Base-by-base conservation (phyloP, 2,329 filamentous ascomycete species). In the Cladosporium sp. region DNA sequence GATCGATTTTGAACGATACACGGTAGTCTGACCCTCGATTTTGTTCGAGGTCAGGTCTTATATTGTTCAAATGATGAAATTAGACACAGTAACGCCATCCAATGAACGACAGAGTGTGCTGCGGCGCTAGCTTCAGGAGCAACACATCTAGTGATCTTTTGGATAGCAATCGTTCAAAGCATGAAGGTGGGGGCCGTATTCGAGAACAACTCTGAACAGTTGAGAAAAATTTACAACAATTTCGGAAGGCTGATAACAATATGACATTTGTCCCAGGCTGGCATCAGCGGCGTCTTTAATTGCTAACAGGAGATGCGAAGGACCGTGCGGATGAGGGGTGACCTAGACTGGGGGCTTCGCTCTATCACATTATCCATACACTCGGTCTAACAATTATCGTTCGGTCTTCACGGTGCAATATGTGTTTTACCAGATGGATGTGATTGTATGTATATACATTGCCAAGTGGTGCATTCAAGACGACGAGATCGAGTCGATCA, bases 401-500 rank as follows among this genome's bases (percentile, higher is more conserved):
- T 47, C n/a, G n/a, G 21, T 47, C n/a, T 47, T 47, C 3, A 47
- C 3, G 3, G 41, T 47, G n/a, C n/a, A 21, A 21, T 4, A 12
- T 21, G 21, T 21, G 8, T 21, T 12, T 3, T 4, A 4, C 18
- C n/a, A 21, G 41, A 47, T 7, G 18, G 38, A 44, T 8, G 18
- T 7, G 38, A n/a, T n/a, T n/a, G 2, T 4, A 6, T 41, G 18
- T 44, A 10, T n/a, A 1, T 44, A n/a, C 18, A 7, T 36, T 36
- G 18, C 18, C 38, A n/a, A n/a, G 18, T n/a, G 18, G 7, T 7
- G 7, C 38, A 6, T 11, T 32, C n/a, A 12, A 10, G 28, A 18
- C 8, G 15, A 21, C 7, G 14, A 21, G 3, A 5, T 11, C 3
- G 18, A 34, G 1, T 11, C 3, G 18, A 34, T 55, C 26, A 77